These are phyloP conservation scores for Colletotrichum eremochloae DNA, from an alignment of 2,329 filamentous ascomycete species.

Conservation along the genomic window DNA sequence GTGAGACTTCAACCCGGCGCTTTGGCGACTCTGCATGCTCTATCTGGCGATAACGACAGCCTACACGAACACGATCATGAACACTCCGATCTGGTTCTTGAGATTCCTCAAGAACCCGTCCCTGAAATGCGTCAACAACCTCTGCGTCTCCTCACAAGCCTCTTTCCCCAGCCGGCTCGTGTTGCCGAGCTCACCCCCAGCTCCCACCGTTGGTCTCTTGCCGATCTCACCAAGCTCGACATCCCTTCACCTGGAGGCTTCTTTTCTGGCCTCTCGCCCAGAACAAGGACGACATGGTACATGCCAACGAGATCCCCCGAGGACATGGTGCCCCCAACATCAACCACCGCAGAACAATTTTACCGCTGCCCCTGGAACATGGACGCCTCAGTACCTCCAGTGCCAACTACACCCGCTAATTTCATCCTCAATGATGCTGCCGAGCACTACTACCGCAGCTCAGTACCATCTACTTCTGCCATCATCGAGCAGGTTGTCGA, in stretches of 20 bases:
- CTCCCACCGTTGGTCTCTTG: constrained; percentile 70
- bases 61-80: constrained; percentile 73
- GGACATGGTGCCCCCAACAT: constrained; percentile 76
- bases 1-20: constrained; percentile 84
- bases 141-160: constrained; percentile 62
- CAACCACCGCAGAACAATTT: constrained; percentile 91
- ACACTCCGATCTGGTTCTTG: constrained; percentile 62
- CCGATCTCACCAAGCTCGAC: constrained; percentile 83
- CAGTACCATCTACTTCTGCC: constrained; percentile 49
- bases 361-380: constrained; percentile 85
- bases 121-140: constrained; percentile 67
- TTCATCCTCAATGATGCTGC: constrained; percentile 52
- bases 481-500: constrained; percentile 79
- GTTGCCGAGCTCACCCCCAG: constrained; percentile 52
- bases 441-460: constrained; percentile 57
- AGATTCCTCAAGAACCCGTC: constrained; percentile 60
- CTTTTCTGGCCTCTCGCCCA: constrained; percentile 85
- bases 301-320: constrained; percentile 67
- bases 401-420: constrained; percentile 44
- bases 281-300: constrained; percentile 86
- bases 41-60: constrained; percentile 68
- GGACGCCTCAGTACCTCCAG: constrained; percentile 53
- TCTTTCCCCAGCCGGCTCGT: constrained; percentile 48
- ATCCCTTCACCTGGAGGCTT: constrained; percentile 94
- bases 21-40: constrained; percentile 82